Conservation (phyloP, 345 rosid genomes). For the Eucalyptus curtisii region DNA sequence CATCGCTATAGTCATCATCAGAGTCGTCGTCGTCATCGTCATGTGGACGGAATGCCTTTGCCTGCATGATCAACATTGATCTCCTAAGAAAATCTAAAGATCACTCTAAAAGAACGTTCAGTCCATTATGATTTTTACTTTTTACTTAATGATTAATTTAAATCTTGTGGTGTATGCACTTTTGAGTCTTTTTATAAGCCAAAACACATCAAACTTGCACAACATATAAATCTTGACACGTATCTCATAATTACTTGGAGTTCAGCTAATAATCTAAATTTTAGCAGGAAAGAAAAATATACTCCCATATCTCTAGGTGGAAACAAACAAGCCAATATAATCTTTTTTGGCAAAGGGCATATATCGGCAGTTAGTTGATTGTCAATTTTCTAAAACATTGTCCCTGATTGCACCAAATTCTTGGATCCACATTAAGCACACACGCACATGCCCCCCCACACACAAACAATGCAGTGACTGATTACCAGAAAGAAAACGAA, state of each 20-base stretch:
- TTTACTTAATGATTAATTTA: not conserved
- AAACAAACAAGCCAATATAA: not conserved
- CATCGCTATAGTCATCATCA: slow-evolving; percentile 88
- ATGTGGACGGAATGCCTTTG: slow-evolving; percentile 56
- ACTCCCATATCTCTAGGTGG: not conserved
- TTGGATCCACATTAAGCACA: not conserved
- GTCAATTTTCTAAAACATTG: not conserved
- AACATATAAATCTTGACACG: not conserved
- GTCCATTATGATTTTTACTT: not conserved
- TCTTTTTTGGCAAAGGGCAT: not conserved
- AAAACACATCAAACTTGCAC: not conserved
- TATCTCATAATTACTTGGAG: not conserved
- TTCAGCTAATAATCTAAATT: not conserved
- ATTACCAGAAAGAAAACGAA: not conserved
- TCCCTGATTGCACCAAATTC: not conserved
- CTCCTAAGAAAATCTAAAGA: not conserved
- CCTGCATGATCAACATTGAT: slow-evolving; percentile 19
- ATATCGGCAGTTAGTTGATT: not conserved
- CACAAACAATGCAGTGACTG: not conserved
- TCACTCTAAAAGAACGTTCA: not conserved
- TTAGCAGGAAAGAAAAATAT: not conserved
- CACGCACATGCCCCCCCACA: not conserved
- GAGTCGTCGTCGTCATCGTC: slow-evolving; percentile 68
- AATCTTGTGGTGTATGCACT: not conserved
- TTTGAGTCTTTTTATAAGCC: not conserved